Evolutionary conservation across 78 protist genomes (phyloP).

Genomic region (Mantamonas sphyraenae): DNA sequence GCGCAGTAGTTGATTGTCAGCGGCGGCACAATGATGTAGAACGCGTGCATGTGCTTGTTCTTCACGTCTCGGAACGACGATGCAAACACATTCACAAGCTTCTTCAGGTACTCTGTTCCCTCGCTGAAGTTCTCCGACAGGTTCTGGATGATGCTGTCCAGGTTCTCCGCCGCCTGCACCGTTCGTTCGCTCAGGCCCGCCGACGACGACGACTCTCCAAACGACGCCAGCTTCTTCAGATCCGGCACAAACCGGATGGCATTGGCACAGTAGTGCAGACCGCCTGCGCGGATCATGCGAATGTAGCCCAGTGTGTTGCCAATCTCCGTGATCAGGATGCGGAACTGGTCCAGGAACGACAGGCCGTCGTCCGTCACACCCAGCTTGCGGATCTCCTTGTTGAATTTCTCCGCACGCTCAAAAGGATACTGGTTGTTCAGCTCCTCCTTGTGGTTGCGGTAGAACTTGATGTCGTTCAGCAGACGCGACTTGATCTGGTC

Average conservation of each 20-base stretch:
- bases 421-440: slow-evolving; percentile 59
- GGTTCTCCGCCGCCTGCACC: slow-evolving; percentile 9
- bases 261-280: slow-evolving; percentile 44
- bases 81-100: slow-evolving; percentile 66
- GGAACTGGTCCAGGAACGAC: slow-evolving; percentile 79
- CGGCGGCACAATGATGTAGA: slow-evolving; percentile 82
- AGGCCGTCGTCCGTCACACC: slow-evolving; percentile 46
- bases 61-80: slow-evolving; percentile 22
- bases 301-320: slow-evolving; percentile 95
- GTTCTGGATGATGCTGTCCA: slow-evolving; percentile 51
- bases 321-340: slow-evolving; percentile 79
- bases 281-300: slow-evolving; percentile 86
- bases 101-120: slow-evolving; percentile 82
- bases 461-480: slow-evolving; percentile 43
- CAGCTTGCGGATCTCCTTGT: slow-evolving; percentile 68
- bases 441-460: slow-evolving; percentile 38
- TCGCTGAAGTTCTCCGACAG: slow-evolving; percentile 62
- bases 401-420: slow-evolving; percentile 68
- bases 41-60: slow-evolving; percentile 61
- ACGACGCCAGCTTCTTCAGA: slow-evolving; percentile 55
- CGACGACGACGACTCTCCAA: slow-evolving; percentile 47
- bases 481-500: slow-evolving; percentile 85
- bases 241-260: slow-evolving; percentile 77
- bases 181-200: slow-evolving; percentile 6
- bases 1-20: slow-evolving; percentile 76